Base-by-base conservation (phyloP, 345 rosid species). In the Dipteronia sinensis region DNA sequence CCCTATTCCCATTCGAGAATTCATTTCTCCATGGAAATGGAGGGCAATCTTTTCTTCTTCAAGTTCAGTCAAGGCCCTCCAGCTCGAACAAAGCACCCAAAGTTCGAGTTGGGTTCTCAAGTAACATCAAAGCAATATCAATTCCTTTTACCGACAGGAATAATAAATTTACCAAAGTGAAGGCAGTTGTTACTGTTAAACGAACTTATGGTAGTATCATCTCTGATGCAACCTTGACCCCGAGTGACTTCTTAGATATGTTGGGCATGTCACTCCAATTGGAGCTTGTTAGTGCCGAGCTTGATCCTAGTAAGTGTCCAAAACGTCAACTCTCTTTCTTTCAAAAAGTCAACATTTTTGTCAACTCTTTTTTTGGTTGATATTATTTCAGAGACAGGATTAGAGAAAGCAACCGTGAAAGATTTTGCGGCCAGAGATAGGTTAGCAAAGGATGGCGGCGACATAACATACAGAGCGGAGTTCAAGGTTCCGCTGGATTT, bases 201-300 rank as follows among this genome's bases (percentile, higher is more conserved):
- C 40, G 75, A 64, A 84, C 86, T 5, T 16, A 81, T 4, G 81
- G 78, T 1, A 78, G 88, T 31, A 0, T 86, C 1, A 0, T 90
- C 6, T 66, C 86, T 19, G 79, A 78, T 59, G 8, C 83, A 7
- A 83, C 78, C 42, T 55, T 88, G n/a, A 67, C 75, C 3, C 40
- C 79, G 29, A 91, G 89, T 79, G 86, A 81, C 47, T 31, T 89
- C 2, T 19, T 67, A 7, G 95, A 91, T 68, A 29, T 87, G 73
- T 65, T 89, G 19, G 93, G 93, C 0, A 85, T 79, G 78, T 79
- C 90, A 1, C 79, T 89, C n/a, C 78, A 77, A 9, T 59, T 91
- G 65, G 92, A 89, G 87, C 90, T 91, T 56, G 89, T 87, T 62
- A 91, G 93, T 59, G 53, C 84, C 3, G 83, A 87, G 27, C 86